phyloP scores from a whole-genome alignment of 2,329 filamentous ascomycete genomes.

The Alternaria brassicicola region DNA sequence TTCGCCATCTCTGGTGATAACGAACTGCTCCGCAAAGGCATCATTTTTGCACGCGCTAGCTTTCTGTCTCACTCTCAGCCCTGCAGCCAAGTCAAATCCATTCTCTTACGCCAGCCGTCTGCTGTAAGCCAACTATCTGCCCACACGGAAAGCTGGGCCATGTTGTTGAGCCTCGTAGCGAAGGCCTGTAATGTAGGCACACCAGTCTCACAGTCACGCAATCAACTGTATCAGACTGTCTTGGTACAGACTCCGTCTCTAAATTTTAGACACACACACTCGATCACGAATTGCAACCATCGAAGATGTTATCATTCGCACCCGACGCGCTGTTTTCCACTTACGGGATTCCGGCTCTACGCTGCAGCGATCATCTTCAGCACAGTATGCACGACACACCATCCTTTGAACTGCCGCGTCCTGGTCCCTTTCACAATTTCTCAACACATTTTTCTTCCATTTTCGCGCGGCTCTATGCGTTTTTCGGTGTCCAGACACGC shows the following conservation, averaged over 20 bases:
- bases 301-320: slow-evolving; percentile 30
- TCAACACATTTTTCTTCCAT: slow-evolving; percentile 31
- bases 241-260: background rate
- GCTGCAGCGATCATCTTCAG: slow-evolving; percentile 25
- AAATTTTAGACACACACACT: slow-evolving; percentile 4
- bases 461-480: slow-evolving; percentile 20
- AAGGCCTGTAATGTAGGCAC: slow-evolving; percentile 17
- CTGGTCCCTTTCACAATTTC: slow-evolving; percentile 15
- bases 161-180: slow-evolving; percentile 10
- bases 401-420: slow-evolving; percentile 27
- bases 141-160: slow-evolving; percentile 21
- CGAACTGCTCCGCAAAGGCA: slow-evolving; percentile 23
- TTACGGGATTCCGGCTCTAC: slow-evolving; percentile 18
- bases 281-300: slow-evolving; percentile 15
- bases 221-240: slow-evolving; percentile 4
- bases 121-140: slow-evolving; percentile 27
- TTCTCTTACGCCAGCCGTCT: slow-evolving; percentile 19
- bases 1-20: slow-evolving; percentile 25
- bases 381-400: slow-evolving; percentile 6
- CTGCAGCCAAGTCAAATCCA: slow-evolving; percentile 28
- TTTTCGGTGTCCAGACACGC: slow-evolving; percentile 12
- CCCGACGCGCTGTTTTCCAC: slow-evolving; percentile 17
- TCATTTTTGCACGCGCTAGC: slow-evolving; percentile 23
- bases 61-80: slow-evolving; percentile 32
- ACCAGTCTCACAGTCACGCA: slow-evolving; percentile 13